Evolutionary conservation across 2,329 filamentous ascomycete species (phyloP).

Genomic region (Beauveria medogensis): DNA sequence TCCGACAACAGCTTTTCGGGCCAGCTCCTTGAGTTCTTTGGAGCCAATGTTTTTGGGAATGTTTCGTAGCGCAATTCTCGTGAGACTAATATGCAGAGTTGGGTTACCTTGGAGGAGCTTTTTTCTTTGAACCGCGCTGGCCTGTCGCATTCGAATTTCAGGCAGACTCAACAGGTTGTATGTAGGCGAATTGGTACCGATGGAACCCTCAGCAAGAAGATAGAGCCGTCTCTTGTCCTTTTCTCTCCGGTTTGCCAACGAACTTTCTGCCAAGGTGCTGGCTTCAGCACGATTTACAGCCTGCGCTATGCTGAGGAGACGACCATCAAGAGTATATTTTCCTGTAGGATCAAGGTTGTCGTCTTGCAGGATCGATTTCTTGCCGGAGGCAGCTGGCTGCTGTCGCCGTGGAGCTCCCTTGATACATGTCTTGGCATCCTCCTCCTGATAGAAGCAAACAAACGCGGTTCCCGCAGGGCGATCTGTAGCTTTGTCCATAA

Average conservation of each 20-base stretch:
- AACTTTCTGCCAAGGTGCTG: slow-evolving; percentile 61
- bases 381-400: slow-evolving; percentile 40
- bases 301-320: slow-evolving; percentile 73
- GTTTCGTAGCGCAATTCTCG: slow-evolving; percentile 85
- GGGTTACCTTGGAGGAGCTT: slow-evolving; percentile 88
- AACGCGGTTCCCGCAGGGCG: slow-evolving; percentile 89
- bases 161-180: slow-evolving; percentile 68
- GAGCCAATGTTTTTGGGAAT: slow-evolving; percentile 74
- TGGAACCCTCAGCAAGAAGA: slow-evolving; percentile 77
- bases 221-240: slow-evolving; percentile 88
- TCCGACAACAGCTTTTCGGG: slow-evolving; percentile 84
- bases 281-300: slow-evolving; percentile 83
- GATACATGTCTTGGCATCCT: slow-evolving; percentile 71
- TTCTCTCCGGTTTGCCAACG: slow-evolving; percentile 54
- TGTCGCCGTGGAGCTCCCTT: slow-evolving; percentile 60
- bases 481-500: slow-evolving; percentile 78
- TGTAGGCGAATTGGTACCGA: slow-evolving; percentile 67
- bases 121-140: slow-evolving; percentile 79
- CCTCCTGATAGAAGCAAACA: slow-evolving; percentile 76
- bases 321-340: slow-evolving; percentile 82
- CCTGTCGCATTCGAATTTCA: slow-evolving; percentile 81
- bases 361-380: slow-evolving; percentile 81
- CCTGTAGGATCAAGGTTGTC: slow-evolving; percentile 74
- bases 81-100: slow-evolving; percentile 78
- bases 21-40: slow-evolving; percentile 85